These are phyloP conservation scores for Calonectria ilicicola DNA, from an alignment of 2,329 filamentous ascomycete species.

Conservation along the genomic window DNA sequence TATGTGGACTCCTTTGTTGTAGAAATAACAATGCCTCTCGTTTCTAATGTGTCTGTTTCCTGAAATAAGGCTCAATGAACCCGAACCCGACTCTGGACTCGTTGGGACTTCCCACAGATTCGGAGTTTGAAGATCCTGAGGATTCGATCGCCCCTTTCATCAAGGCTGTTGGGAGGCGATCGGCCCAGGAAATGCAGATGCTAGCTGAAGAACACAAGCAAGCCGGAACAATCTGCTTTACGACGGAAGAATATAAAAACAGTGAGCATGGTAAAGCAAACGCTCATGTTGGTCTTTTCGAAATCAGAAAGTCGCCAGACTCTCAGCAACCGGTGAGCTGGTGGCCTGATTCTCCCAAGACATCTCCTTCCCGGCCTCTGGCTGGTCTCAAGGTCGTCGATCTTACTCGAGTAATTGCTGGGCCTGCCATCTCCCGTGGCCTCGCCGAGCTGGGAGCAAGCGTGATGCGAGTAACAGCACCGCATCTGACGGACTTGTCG, in stretches of 20 bases:
- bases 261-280: conserved; percentile 6
- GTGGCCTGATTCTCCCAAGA: conserved; percentile 53
- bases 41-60: neutral
- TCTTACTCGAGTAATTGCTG: conserved; percentile 61
- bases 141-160: neutral
- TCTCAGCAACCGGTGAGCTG: conserved; percentile 48
- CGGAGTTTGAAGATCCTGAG: neutral
- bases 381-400: conserved; percentile 62
- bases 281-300: neutral
- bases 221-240: neutral
- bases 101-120: neutral
- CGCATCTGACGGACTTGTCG: conserved; percentile 54
- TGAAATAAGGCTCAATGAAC: neutral
- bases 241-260: neutral
- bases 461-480: conserved; percentile 57
- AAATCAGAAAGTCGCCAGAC: neutral
- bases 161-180: neutral
- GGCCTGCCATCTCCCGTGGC: conserved; percentile 54
- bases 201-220: neutral
- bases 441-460: conserved; percentile 60
- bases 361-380: conserved; percentile 53
- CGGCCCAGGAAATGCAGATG: neutral
- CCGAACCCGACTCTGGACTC: neutral
- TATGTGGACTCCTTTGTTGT: neutral
- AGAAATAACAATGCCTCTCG: neutral